Base-by-base conservation (phyloP, 129 eudicot genomes). In the Helianthus tuberosus region DNA sequence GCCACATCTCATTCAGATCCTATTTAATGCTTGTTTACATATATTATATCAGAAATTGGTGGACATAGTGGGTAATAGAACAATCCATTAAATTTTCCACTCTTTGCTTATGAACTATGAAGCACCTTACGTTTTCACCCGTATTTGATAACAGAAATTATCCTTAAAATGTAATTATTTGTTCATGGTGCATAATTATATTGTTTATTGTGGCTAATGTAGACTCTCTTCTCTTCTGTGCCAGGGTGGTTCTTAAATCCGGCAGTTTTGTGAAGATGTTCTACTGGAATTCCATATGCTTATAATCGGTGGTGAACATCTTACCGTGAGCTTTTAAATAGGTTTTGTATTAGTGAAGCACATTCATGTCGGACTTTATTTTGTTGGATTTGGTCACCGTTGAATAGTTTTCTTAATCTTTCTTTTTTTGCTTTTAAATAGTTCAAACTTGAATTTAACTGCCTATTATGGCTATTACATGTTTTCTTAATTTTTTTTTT, bases 401-500 rank as follows among this genome's bases (percentile, higher is more conserved):
- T 77, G 65, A 77, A 62, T 69, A 69, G 54, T 53, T 36, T 69
- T 69, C 69, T 70, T 76, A 71, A 70, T 20, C 23, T 20, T 20
- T 20, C 23, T 20, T 20, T 20, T 20, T 20, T 20, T 20, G 23
- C 23, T 20, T 20, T 20, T 20, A 65, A 61, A 70, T 71, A 41
- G 57, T 61, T 69, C 43, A 69, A 69, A 77, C 75, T 39, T 49
- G 64, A 69, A 47, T 68, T 48, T 69, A 77, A 49, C 71, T 49
- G 57, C 47, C 59, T 27, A 49, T 50, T 50, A 69, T 20, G 77
- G 66, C 59, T 70, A 61, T 77, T 77, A 50, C 27, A 14, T 23
- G 48, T 38, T 77, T 27, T 57, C 58, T 8, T 51, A n/a, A 15
- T 5, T 10, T 62, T 46, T 62, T 65, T 39, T 50, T 23, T 23